phyloP scores from a whole-genome alignment of 352 stramenopile genomes.

The Phytophthora agathidicida region DNA sequence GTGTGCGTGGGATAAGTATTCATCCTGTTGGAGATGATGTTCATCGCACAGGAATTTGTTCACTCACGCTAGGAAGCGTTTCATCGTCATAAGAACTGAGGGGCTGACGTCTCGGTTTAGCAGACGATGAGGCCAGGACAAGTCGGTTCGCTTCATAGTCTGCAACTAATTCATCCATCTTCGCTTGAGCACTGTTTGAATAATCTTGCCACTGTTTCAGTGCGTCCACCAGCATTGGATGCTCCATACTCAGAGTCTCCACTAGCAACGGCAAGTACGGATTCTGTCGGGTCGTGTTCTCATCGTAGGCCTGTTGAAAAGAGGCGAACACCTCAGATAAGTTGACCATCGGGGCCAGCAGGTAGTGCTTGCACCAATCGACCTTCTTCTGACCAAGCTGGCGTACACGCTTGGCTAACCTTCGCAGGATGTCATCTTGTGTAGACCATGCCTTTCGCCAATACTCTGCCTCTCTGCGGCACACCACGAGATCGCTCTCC shows the following conservation, averaged over 20 bases:
- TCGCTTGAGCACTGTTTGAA: slow-evolving; percentile 10
- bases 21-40: not conserved
- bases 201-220: slow-evolving; percentile 38
- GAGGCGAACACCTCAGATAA: slow-evolving; percentile 29
- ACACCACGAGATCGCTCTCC: slow-evolving; percentile 29
- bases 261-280: slow-evolving; percentile 43
- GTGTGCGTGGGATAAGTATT: not conserved
- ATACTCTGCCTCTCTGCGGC: slow-evolving; percentile 34
- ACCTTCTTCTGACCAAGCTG: slow-evolving; percentile 45
- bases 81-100: not conserved
- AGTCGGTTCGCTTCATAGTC: slow-evolving; percentile 45
- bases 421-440: slow-evolving; percentile 31
- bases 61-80: slow-evolving; percentile 7
- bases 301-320: slow-evolving; percentile 41
- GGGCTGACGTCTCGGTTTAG: not conserved
- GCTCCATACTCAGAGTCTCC: slow-evolving; percentile 32
- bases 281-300: slow-evolving; percentile 37
- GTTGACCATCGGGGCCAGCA: slow-evolving; percentile 31
- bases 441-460: slow-evolving; percentile 44
- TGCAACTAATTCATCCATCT: slow-evolving; percentile 27
- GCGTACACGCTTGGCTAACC: slow-evolving; percentile 24
- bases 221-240: slow-evolving; percentile 29
- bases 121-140: slow-evolving; percentile 20
- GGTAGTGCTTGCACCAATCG: slow-evolving; percentile 36
- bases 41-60: slow-evolving; percentile 20